phyloP scores from a whole-genome alignment of 805 yeast species.

The Komagataella kurtzmanii region DNA sequence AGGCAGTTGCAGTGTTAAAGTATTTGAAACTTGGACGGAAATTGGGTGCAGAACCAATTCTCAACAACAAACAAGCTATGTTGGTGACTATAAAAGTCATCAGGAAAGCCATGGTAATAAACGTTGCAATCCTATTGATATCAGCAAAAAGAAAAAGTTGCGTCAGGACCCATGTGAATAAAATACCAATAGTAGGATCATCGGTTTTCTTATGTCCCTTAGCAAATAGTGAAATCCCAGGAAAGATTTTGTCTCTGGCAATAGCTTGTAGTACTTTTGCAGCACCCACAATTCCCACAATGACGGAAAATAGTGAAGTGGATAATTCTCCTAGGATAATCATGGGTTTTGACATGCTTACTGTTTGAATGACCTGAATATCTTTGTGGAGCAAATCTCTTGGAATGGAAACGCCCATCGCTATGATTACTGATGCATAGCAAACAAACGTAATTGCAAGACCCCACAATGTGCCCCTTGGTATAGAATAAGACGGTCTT shows the following conservation, averaged over 20 bases:
- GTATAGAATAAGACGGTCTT: slow-evolving; percentile 81
- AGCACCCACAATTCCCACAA: slow-evolving; percentile 94
- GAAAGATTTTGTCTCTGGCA: slow-evolving; percentile 79
- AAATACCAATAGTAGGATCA: slow-evolving; percentile 54
- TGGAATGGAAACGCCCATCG: slow-evolving; percentile 73
- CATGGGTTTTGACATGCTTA: slow-evolving; percentile 52
- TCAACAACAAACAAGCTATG: slow-evolving; percentile 80
- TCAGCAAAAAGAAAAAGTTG: slow-evolving; percentile 83
- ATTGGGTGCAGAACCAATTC: slow-evolving; percentile 92
- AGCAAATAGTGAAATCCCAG: slow-evolving; percentile 56
- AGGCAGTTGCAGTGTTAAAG: slow-evolving; percentile 74
- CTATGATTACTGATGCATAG: slow-evolving; percentile 67
- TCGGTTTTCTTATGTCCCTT: slow-evolving; percentile 26
- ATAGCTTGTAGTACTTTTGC: slow-evolving; percentile 86
- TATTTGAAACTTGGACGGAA: slow-evolving; percentile 91
- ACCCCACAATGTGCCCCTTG: slow-evolving; percentile 88
- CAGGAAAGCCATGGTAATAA: slow-evolving; percentile 92
- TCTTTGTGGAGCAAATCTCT: slow-evolving; percentile 66
- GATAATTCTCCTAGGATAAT: slow-evolving; percentile 84
- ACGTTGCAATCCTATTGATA: slow-evolving; percentile 86
- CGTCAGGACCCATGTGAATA: slow-evolving; percentile 69
- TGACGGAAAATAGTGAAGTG: slow-evolving; percentile 82
- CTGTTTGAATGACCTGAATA: slow-evolving; percentile 75
- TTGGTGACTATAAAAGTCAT: slow-evolving; percentile 95
- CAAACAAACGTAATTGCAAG: slow-evolving; percentile 61